Evolutionary conservation across 1,284 basidiomycete genomes (phyloP).

Genomic region (Puccinia brachypodii): DNA sequence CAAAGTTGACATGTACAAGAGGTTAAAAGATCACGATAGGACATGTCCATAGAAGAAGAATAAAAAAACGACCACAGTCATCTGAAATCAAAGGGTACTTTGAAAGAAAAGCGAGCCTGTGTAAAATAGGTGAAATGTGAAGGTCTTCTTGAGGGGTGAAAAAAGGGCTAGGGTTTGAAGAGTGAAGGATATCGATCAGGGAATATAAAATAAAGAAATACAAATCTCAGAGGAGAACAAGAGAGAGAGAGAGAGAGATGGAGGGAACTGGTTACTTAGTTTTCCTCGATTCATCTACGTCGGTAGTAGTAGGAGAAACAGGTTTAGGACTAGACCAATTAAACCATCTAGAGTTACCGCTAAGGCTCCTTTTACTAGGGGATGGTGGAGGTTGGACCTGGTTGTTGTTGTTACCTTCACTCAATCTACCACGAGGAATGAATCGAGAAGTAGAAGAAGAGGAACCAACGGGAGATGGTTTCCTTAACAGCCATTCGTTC

Average conservation of each 20-base stretch:
- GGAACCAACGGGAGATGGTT: neutral
- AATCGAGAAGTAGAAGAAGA: neutral
- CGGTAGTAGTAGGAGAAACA: neutral
- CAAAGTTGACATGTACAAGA: no score
- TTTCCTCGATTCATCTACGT: neutral
- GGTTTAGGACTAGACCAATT: constrained; percentile 8
- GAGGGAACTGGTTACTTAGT: neutral
- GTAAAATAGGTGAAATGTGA: no score
- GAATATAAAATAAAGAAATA: neutral
- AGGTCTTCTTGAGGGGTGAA: no score
- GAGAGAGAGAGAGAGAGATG: neutral
- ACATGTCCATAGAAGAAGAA: no score
- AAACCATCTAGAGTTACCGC: constrained; percentile 1
- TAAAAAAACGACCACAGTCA: no score
- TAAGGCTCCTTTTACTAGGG: neutral
- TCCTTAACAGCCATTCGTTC: constrained; percentile 24
- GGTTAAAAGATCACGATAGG: no score
- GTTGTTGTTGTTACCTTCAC: neutral
- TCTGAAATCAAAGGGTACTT: no score
- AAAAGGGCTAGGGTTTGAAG: no score
- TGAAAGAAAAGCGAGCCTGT: no score
- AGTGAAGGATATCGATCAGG: no score
- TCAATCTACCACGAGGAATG: constrained; percentile 1
- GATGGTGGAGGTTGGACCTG: neutral
- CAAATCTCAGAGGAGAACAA: neutral